These are phyloP conservation scores for Mycena metata DNA, from an alignment of 768 basidiomycete species.

Conservation along the genomic window DNA sequence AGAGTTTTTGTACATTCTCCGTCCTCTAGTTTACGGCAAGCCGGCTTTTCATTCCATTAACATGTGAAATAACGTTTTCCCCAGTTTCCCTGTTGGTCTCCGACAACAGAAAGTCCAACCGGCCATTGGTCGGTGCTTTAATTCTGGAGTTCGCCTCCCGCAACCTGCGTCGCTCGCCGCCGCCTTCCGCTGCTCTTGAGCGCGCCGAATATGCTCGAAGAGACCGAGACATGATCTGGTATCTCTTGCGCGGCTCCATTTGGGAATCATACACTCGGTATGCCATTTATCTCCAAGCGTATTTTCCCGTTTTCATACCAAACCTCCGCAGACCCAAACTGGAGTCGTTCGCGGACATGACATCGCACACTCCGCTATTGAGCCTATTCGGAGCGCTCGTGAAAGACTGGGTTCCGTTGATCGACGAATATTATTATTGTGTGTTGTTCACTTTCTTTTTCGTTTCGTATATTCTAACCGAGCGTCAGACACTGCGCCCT, in stretches of 20 bases:
- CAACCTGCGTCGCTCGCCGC: constrained; percentile 76
- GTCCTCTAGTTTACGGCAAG: constrained; percentile 85
- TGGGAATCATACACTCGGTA: constrained; percentile 87
- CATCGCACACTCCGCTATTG: constrained; percentile 71
- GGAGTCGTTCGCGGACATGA: constrained; percentile 69
- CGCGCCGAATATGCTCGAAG: constrained; percentile 84
- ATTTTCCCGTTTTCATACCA: constrained; percentile 23
- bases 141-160: constrained; percentile 81
- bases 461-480: constrained; percentile 1
- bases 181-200: constrained; percentile 74
- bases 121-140: constrained; percentile 75
- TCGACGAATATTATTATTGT: constrained; percentile 95
- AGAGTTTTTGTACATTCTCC: constrained; percentile 77
- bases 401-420: constrained; percentile 90
- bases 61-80: constrained; percentile 31
- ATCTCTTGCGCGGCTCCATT: constrained; percentile 86
- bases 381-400: constrained; percentile 78
- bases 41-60: constrained; percentile 22
- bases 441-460: constrained; percentile 47
- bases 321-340: constrained; percentile 76
- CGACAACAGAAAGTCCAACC: constrained; percentile 63
- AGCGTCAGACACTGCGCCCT: constrained; percentile 57
- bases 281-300: constrained; percentile 29
- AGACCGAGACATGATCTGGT: constrained; percentile 88
- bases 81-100: constrained; percentile 59